Conservation (phyloP, 1,284 basidiomycete species). For the Ganoderma lucidum region DNA sequence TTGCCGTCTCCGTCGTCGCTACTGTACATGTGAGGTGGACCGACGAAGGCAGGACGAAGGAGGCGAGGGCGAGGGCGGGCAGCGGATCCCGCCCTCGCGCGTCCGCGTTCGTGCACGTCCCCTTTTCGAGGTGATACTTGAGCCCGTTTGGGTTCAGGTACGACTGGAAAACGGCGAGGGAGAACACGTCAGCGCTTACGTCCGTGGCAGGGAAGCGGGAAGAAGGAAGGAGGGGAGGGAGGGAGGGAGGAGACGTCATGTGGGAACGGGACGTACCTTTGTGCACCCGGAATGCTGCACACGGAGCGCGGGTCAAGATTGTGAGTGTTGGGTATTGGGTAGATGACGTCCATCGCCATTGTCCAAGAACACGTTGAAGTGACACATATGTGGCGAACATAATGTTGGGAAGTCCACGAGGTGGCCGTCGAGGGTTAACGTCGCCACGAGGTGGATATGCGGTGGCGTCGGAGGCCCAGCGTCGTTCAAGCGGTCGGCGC, state of each 20-base stretch:
- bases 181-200: not conserved
- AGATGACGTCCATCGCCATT: not conserved
- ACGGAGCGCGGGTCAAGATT: slow-evolving; percentile 3
- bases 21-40: not conserved
- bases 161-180: slow-evolving; percentile 39
- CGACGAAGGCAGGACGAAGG: not conserved
- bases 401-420: not conserved
- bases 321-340: not conserved
- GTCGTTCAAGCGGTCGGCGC: not conserved
- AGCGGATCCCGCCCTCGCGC: slow-evolving; percentile 20
- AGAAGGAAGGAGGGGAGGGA: not conserved
- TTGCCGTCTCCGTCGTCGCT: not conserved
- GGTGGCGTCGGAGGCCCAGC: slow-evolving; percentile 2
- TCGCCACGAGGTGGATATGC: not conserved
- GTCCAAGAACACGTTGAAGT: not conserved
- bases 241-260: not conserved
- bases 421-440: not conserved
- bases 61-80: not conserved
- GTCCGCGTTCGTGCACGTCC: slow-evolving; percentile 53
- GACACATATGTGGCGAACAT: not conserved
- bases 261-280: slow-evolving; percentile 37
- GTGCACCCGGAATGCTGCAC: slow-evolving; percentile 41
- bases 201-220: not conserved
- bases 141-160: slow-evolving; percentile 71
- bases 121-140: slow-evolving; percentile 69